Evolutionary conservation across 2,329 filamentous ascomycete genomes (phyloP).

Genomic region (Botrytis elliptica): DNA sequence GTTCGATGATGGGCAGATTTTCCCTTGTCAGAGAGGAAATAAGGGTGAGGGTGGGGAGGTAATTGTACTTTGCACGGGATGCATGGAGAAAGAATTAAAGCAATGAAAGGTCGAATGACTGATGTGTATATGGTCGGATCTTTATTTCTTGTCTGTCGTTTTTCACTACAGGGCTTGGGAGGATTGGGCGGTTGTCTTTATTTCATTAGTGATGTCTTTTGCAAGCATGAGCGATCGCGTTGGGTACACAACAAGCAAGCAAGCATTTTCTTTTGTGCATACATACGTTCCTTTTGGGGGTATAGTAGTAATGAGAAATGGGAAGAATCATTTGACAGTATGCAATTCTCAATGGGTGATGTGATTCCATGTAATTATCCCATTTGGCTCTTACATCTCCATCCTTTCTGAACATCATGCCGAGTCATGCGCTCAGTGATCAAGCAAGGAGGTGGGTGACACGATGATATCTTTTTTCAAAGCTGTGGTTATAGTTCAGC

Average conservation of each 20-base stretch:
- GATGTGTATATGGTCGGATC: background rate
- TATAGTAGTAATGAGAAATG: background rate
- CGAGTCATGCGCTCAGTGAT: background rate
- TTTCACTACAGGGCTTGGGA: background rate
- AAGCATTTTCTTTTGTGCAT: constrained; percentile 2
- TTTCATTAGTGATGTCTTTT: background rate
- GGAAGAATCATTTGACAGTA: background rate
- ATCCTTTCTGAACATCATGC: background rate
- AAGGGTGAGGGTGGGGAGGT: constrained; percentile 51
- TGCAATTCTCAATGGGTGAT: background rate
- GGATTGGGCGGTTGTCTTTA: background rate
- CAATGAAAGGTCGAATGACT: constrained; percentile 10
- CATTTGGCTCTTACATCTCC: background rate
- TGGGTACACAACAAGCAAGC: background rate
- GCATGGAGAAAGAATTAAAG: constrained; percentile 61
- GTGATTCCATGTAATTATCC: background rate
- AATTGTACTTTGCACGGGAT: constrained; percentile 60
- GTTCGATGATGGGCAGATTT: constrained; percentile 65
- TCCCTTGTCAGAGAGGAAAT: constrained; percentile 43
- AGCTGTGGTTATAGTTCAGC: background rate
- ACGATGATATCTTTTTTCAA: background rate
- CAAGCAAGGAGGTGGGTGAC: background rate
- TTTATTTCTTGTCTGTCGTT: constrained; percentile 6
- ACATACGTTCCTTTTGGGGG: background rate
- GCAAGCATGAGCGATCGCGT: constrained; percentile 7